Base-by-base conservation (phyloP, 164 flowering plant genomes). In the Tinospora cordifolia region DNA sequence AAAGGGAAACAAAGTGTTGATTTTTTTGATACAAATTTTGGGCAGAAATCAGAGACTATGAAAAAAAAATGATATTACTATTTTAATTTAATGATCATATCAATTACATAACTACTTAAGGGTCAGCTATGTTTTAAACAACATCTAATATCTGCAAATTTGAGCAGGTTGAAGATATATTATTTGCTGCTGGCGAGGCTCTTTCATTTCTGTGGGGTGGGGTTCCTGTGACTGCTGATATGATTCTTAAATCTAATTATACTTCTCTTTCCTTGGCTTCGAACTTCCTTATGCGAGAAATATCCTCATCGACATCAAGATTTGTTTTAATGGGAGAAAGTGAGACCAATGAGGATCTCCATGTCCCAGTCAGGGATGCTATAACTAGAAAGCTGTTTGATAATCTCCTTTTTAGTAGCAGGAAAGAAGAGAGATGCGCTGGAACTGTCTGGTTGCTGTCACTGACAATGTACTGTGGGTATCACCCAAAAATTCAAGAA, bases 151-250 rank as follows among this genome's bases (percentile, higher is more conserved):
- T 39, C 30, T 26, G 0, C 44, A 63, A 25, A 62, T 73, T 71
- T 77, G 40, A 62, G 25, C 87, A 94, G 99, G 98, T 89, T 74
- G 99, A 94, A 74, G 99, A 94, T 68, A 76, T 90, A 64, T 84
- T 94, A 27, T 94, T 94, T 85, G 97, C 99, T 80, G 97, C 93
- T 79, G 99, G 99, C 65, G 99, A 94, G 81, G 98, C 97, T 71
- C 80, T 94, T 44, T 85, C 99, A 15, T 94, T 94, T 80, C 65
- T 92, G 59, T 94, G 99, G 99, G 99, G 99, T 73, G 87, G 88
- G 71, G 97, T 92, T 66, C 90, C 97, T 75, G 95, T 92, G 62
- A 86, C 95, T 62, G 90, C 93, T 71, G 94, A 94, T 78, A 70
- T 84, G 79, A 92, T 94, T 83, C 90, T 94, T 72, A 92, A 82